Base-by-base conservation (phyloP, 2,329 filamentous ascomycete genomes). In the Gaeumannomyces tritici region DNA sequence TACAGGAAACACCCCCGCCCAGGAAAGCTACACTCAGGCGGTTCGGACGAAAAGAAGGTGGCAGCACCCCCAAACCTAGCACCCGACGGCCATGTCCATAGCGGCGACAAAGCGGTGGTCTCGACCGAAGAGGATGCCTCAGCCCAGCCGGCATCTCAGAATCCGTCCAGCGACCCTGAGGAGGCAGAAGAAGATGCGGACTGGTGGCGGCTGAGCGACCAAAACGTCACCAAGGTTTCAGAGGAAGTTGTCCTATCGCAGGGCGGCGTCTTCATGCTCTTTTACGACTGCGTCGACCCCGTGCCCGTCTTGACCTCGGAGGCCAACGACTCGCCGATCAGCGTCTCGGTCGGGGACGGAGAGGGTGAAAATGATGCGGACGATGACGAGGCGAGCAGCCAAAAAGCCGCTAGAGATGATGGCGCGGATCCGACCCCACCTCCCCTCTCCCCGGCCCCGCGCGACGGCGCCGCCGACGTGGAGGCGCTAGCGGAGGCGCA, bases 131-230 rank as follows among this genome's bases (percentile, higher is more conserved):
- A 28, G n/a, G 62, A 67, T 57, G 64, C 56, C 21, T 55, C 28
- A 27, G 47, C 21, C 59, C n/a, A n/a, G 6, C 33, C 28, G 6
- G 55, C 57, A 28, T 12, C 28, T 5, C 42, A 55, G 4, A 57
- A 55, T n/a, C 63, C 60, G 13, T 58, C 54, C 29, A 51, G 33
- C 61, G 63, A 65, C 1, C 29, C 55, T 9, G 59, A 62, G 21
- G 73, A 60, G 69, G 69, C 21, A 33, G 26, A 61, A 29, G 59
- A 68, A 29, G 67, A 77, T 18, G 78, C 83, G 66, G 83, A 85
- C 64, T 98, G 95, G 95, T 99, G 91, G 88, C 83, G 90, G 21
- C 80, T 98, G 31, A 98, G 93, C 72, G 93, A 98, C 69, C 90
- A 96, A 64, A 87, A 89, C 65, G 93, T 98, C 9, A 84, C 80